A percentile compares a stretch with the other conserved stretches of the same genome.
Evolutionary conservation across 768 basidiomycete genomes (phyloP).

Genomic region (Russula sp.): DNA sequence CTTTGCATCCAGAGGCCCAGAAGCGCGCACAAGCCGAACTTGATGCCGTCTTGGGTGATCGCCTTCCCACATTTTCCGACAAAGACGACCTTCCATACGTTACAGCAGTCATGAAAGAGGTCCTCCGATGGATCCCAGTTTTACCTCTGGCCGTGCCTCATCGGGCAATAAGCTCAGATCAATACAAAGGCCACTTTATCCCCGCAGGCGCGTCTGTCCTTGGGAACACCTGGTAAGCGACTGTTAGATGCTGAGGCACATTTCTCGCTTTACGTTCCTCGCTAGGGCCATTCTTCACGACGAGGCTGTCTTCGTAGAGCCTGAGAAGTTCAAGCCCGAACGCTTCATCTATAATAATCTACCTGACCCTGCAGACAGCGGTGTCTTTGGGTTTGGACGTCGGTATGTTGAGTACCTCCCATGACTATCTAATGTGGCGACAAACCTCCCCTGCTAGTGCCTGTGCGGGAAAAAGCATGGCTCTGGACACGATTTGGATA

Average conservation of each 20-base stretch:
- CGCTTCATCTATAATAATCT: slow-evolving; percentile 18
- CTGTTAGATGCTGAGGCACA: background rate
- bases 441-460: slow-evolving; percentile 3
- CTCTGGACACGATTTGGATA: slow-evolving; percentile 24
- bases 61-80: slow-evolving; percentile 25
- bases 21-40: slow-evolving; percentile 26
- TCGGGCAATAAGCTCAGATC: slow-evolving; percentile 22
- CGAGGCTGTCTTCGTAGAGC: slow-evolving; percentile 20
- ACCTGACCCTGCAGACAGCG: slow-evolving; percentile 17
- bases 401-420: slow-evolving; percentile 11
- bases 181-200: slow-evolving; percentile 28
- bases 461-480: slow-evolving; percentile 21
- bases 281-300: slow-evolving; percentile 25
- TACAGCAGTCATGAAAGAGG: slow-evolving; percentile 23
- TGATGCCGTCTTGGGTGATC: slow-evolving; percentile 25
- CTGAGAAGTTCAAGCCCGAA: slow-evolving; percentile 23
- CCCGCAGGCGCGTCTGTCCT: slow-evolving; percentile 28
- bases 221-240: slow-evolving; percentile 20
- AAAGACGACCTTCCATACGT: slow-evolving; percentile 21
- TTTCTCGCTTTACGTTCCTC: background rate
- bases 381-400: slow-evolving; percentile 24
- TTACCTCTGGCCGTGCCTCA: slow-evolving; percentile 26
- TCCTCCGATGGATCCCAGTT: slow-evolving; percentile 26
- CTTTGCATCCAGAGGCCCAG: slow-evolving; percentile 26
- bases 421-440: background rate